phyloP scores from a whole-genome alignment of 768 basidiomycete species.

The Lactifluus piperatus region DNA sequence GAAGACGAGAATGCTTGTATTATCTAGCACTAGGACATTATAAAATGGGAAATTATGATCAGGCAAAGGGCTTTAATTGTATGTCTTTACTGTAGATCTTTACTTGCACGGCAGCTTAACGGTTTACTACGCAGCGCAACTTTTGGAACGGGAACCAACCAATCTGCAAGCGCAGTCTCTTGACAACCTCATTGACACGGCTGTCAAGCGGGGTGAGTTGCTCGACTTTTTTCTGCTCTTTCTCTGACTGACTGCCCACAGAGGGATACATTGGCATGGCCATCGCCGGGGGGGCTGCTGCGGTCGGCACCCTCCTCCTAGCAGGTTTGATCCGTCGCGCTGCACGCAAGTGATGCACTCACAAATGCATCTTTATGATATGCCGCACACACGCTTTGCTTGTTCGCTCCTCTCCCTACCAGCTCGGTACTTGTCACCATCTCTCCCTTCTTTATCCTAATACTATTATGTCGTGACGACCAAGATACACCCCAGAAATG shows the following conservation, averaged over 20 bases:
- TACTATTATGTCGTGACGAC: background rate
- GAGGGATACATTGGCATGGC: conserved; percentile 99
- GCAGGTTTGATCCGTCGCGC: conserved; percentile 83
- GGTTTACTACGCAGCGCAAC: conserved; percentile 43
- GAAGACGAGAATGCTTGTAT: conserved; percentile 91
- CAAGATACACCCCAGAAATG: background rate
- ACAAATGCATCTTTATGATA: background rate
- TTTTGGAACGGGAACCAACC: conserved; percentile 85
- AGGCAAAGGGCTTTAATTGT: conserved; percentile 93
- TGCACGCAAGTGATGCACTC: conserved; percentile 32
- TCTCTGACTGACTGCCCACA: conserved; percentile 26
- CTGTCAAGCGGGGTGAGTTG: conserved; percentile 65
- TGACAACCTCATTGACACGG: conserved; percentile 75
- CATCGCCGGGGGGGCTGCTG: conserved; percentile 82
- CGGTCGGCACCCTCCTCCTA: conserved; percentile 66
- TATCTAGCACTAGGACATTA: conserved; percentile 95
- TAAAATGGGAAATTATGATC: conserved; percentile 92
- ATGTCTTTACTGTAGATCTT: conserved; percentile 23
- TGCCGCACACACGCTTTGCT: background rate
- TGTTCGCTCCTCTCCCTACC: background rate
- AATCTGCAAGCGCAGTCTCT: conserved; percentile 92
- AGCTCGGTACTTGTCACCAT: conserved; percentile 10
- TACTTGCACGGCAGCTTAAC: background rate
- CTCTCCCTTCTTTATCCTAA: conserved; percentile 2
- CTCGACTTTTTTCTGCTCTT: background rate